phyloP scores from a whole-genome alignment of 192 early-diverging fungal species.

The Backusella tarrabulga region DNA sequence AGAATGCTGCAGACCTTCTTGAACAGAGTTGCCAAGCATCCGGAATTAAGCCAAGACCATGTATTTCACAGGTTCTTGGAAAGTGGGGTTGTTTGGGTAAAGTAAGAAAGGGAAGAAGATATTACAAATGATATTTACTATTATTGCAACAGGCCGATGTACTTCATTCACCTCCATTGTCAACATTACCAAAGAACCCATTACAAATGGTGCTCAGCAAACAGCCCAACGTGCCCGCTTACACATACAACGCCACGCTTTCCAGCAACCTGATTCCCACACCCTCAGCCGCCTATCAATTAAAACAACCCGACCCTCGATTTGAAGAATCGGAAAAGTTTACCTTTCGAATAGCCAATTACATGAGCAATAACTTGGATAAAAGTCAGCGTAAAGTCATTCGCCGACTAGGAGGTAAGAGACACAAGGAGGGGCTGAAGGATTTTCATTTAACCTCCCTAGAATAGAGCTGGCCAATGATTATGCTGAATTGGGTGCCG shows the following conservation, averaged over 20 bases:
- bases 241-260: neutral
- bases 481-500: constrained; percentile 87
- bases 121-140: no score
- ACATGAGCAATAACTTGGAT: constrained; percentile 72
- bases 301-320: constrained; percentile 72
- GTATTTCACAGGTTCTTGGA: constrained; percentile 94
- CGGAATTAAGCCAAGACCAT: constrained; percentile 82
- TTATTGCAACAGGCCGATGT: constrained; percentile 54
- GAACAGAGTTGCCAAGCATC: constrained; percentile 88
- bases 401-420: constrained; percentile 61
- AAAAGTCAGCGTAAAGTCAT: constrained; percentile 74
- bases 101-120: no score
- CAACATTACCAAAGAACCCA: constrained; percentile 68
- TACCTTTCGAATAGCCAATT: constrained; percentile 81
- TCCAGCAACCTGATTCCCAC: constrained; percentile 41
- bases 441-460: constrained; percentile 1
- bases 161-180: constrained; percentile 66
- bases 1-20: constrained; percentile 92
- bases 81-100: constrained; percentile 68
- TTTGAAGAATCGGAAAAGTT: constrained; percentile 93
- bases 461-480: constrained; percentile 47
- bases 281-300: constrained; percentile 54
- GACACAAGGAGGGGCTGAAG: neutral
- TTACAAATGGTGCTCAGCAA: constrained; percentile 36
- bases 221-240: constrained; percentile 4